Conservation (phyloP, 2,329 filamentous ascomycete genomes). For the Fusarium austroafricanum region DNA sequence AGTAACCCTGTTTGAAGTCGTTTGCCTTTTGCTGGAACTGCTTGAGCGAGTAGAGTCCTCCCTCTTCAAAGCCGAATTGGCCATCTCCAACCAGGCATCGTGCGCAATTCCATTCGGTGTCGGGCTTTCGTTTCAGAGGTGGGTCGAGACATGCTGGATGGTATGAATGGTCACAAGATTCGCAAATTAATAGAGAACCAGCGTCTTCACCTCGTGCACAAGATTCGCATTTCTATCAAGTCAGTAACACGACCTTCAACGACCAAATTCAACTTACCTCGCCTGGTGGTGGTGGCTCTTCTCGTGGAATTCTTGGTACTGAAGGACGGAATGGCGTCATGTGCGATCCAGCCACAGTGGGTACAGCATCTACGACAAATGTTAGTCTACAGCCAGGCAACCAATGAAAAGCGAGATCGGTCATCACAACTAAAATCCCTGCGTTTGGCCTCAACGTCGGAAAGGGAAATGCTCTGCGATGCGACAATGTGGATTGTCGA, state of each 20-base stretch:
- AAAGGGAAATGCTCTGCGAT: constrained; percentile 39
- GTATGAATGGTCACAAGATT: constrained; percentile 89
- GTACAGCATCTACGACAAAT: constrained; percentile 64
- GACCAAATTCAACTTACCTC: constrained; percentile 50
- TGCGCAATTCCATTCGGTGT: constrained; percentile 95
- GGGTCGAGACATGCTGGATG: constrained; percentile 92
- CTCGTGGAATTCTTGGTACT: constrained; percentile 72
- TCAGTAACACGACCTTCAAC: constrained; percentile 41
- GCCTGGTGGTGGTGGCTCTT: constrained; percentile 59
- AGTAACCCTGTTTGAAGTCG: constrained; percentile 94
- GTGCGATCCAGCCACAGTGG: constrained; percentile 94
- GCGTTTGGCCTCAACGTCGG: constrained; percentile 29
- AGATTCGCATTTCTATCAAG: constrained; percentile 78
- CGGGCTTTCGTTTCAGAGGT: constrained; percentile 79
- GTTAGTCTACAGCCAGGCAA: constrained; percentile 31
- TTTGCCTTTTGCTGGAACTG: constrained; percentile 97
- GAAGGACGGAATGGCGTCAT: constrained; percentile 94
- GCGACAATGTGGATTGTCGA: constrained; percentile 24
- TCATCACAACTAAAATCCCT: constrained; percentile 44
- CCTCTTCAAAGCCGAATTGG: constrained; percentile 97
- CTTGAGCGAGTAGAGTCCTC: constrained; percentile 91
- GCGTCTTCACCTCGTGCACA: constrained; percentile 84
- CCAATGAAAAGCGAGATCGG: constrained; percentile 40
- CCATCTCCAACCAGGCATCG: constrained; percentile 95
- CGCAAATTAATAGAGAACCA: constrained; percentile 80